Conservation (phyloP, 148 eudicot species). For the Tetragonia tetragonoides region DNA sequence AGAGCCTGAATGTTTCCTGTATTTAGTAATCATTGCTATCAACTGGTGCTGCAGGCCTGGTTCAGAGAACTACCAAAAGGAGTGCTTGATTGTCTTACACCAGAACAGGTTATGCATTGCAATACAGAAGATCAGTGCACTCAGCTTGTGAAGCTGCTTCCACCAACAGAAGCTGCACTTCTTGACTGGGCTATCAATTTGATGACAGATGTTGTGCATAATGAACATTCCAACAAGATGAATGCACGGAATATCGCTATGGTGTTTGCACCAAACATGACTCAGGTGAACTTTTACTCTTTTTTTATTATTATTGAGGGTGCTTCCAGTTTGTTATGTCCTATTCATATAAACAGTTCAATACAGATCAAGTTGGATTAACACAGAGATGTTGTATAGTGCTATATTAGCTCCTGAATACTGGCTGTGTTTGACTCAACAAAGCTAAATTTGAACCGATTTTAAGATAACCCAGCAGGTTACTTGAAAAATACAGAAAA, state of each 20-base stretch:
- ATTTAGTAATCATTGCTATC: not conserved
- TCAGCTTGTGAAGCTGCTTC: conserved; percentile 56
- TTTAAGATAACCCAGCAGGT: not conserved
- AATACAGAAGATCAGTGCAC: conserved; percentile 72
- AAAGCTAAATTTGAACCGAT: too few species aligned
- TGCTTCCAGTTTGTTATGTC: not conserved
- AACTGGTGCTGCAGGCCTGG: conserved; percentile 64
- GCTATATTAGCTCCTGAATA: too few species aligned
- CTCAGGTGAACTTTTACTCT: conserved; percentile 53
- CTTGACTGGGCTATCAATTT: conserved; percentile 91
- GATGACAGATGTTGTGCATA: conserved; percentile 80
- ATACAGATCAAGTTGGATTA: too few species aligned
- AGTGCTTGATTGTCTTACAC: conserved; percentile 70
- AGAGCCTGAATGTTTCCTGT: not conserved
- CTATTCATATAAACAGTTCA: not conserved
- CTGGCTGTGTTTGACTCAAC: too few species aligned
- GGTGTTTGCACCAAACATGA: conserved; percentile 99
- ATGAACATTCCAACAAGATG: conserved; percentile 78
- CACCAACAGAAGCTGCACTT: conserved; percentile 73
- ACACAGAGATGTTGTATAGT: too few species aligned
- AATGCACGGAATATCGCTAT: conserved; percentile 86
- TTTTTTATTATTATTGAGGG: not conserved
- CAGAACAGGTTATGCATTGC: conserved; percentile 92
- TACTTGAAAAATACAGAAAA: not conserved
- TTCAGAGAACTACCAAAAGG: conserved; percentile 89